Percentiles rank a stretch among this genome's conserved stretches.
phyloP scores from a whole-genome alignment of 768 basidiomycete species.

The Lyophyllum semitale region DNA sequence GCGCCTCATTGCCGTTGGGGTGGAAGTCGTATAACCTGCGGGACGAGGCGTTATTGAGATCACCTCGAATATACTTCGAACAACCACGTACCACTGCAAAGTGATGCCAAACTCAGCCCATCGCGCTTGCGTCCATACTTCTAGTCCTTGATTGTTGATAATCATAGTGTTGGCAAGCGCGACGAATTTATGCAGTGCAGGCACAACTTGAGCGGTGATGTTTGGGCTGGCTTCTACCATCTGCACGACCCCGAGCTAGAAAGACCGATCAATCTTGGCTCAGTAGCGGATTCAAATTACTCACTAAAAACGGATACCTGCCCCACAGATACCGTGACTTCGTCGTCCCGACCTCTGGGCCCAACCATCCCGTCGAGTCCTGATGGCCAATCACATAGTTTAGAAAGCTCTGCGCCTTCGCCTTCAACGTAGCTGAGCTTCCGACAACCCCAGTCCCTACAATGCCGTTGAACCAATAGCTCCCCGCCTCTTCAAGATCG shows the following conservation, averaged over 20 bases:
- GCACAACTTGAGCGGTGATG: conserved; percentile 39
- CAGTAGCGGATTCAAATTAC: background rate
- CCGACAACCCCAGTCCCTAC: conserved; percentile 2
- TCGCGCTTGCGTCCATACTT: conserved; percentile 49
- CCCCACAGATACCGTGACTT: conserved; percentile 56
- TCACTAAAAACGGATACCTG: conserved; percentile 26
- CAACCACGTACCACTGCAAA: conserved; percentile 43
- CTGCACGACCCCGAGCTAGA: conserved; percentile 48
- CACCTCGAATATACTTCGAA: too few species aligned
- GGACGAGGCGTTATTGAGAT: background rate
- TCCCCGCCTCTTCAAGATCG: conserved; percentile 45
- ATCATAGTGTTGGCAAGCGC: conserved; percentile 52
- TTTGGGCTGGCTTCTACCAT: conserved; percentile 47
- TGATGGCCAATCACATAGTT: conserved; percentile 50
- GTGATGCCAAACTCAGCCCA: conserved; percentile 58
- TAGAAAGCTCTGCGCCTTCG: conserved; percentile 25
- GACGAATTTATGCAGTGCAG: conserved; percentile 52
- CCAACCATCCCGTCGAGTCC: conserved; percentile 52
- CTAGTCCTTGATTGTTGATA: conserved; percentile 47
- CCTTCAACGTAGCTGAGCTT: background rate
- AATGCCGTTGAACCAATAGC: conserved; percentile 46
- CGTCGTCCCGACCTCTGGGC: conserved; percentile 49
- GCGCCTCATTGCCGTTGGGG: conserved; percentile 44
- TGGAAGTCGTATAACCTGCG: conserved; percentile 51
- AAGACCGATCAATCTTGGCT: background rate